Evolutionary conservation across 345 rosid genomes (phyloP).

Genomic region (Brassica carinata): DNA sequence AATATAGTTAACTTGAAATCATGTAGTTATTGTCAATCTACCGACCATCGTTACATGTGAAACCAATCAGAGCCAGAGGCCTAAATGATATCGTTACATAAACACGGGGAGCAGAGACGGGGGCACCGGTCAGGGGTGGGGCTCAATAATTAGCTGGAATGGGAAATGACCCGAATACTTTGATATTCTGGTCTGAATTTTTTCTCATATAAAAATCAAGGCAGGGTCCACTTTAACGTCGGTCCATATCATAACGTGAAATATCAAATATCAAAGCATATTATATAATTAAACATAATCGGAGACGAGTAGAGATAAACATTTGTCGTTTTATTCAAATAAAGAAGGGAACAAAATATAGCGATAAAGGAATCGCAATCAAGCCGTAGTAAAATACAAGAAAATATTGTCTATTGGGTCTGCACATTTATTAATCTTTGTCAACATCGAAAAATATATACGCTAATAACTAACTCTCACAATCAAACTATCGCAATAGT

Average conservation of each 20-base stretch:
- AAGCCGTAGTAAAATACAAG: constrained; percentile 27
- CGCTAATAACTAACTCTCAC: constrained; percentile 1
- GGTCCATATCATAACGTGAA: constrained; percentile 25
- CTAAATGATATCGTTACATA: not conserved
- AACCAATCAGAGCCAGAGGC: not conserved
- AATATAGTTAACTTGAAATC: not conserved
- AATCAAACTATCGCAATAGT: constrained; percentile 1
- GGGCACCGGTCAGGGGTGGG: not conserved
- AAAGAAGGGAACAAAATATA: constrained; percentile 3
- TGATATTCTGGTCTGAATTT: not conserved
- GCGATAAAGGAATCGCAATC: constrained; percentile 24
- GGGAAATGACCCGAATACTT: not conserved
- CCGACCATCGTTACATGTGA: not conserved
- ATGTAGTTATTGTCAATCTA: not conserved
- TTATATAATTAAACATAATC: constrained; percentile 17
- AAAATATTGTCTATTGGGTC: not conserved
- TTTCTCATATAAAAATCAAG: not conserved
- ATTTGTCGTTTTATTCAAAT: constrained; percentile 28
- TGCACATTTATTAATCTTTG: not conserved
- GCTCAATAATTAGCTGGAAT: not conserved
- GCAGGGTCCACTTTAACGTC: constrained; percentile 30
- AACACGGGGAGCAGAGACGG: not conserved
- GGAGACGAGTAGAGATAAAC: constrained; percentile 10
- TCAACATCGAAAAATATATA: constrained; percentile 4
- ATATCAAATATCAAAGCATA: constrained; percentile 3